Conservation (phyloP, 202 grass and related monocot species). For the Digitaria exilis region DNA sequence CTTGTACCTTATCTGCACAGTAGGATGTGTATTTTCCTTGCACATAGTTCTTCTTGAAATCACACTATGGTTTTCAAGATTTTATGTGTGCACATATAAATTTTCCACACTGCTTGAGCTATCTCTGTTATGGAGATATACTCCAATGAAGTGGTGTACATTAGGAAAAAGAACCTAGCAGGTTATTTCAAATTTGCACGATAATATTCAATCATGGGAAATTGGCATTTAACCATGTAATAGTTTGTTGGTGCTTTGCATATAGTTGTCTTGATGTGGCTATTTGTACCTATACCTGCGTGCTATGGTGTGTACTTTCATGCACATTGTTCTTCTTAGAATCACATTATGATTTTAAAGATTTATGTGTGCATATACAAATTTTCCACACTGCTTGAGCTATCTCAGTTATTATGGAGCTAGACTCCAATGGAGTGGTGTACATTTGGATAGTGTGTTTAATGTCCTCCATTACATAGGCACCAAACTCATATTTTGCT, state of each 20-base stretch:
- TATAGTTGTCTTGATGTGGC: not conserved
- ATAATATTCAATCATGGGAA: not conserved
- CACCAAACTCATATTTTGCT: constrained; percentile 2
- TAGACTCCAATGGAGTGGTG: constrained; percentile 55
- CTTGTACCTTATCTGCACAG: not conserved
- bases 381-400: constrained; percentile 61
- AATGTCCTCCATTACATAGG: not conserved
- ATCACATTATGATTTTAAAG: constrained; percentile 44
- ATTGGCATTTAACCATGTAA: not conserved
- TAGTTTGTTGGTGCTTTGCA: not conserved
- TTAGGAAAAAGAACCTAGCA: not conserved
- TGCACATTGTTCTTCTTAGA: constrained; percentile 53
- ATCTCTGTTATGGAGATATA: constrained; percentile 39
- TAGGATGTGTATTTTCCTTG: not conserved
- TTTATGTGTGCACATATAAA: constrained; percentile 63
- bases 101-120: constrained; percentile 61
- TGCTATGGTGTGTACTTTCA: not conserved
- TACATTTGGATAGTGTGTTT: constrained; percentile 17
- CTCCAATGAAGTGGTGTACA: constrained; percentile 58
- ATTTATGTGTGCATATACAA: constrained; percentile 59
- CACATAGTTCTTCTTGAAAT: constrained; percentile 28
- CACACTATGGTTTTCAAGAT: constrained; percentile 44
- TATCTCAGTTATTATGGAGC: constrained; percentile 36
- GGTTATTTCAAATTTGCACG: not conserved
- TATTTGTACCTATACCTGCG: not conserved